Evolutionary conservation across 495 filamentous ascomycete species (phyloP), one percentile per base, ranked within the genome.

Genomic region (Parathielavia appendiculata): DNA sequence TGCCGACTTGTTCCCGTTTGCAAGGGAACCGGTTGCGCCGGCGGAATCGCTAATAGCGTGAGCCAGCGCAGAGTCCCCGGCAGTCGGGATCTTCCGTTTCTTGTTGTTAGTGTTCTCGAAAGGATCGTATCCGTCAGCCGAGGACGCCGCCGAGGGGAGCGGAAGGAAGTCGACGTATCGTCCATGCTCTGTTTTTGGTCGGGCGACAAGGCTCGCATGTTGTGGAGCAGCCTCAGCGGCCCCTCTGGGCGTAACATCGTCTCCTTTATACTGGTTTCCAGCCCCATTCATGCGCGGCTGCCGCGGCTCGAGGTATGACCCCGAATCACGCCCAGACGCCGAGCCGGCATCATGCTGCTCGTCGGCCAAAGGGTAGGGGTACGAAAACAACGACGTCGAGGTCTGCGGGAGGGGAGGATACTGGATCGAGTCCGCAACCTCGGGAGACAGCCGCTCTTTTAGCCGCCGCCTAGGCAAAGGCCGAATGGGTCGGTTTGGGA

Each of bases 21-120:
- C 61, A 54, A 65, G 63, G 26, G 67, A 54, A 6, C 63, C 56
- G 22, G 63, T 59, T 23, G 60, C 50, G 16, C 50, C n/a, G 13
- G 20, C 40, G 20, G 89, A 70, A 47, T 80, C 78, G 52, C 64
- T 73, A n/a, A 69, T 58, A 12, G 71, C 59, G 56, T 90, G 86
- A 48, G 76, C 75, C 32, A 77, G 56, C 39, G 66, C 72, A 5
- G 82, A 74, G 51, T 83, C 86, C 5, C 86, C 88, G n/a, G 89
- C 86, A 0, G 88, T 89, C 5, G 95, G 95, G 32, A 97, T 97
- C 73, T 99, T 99, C 57, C 95, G 83, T 71, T 99, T 98, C 73
- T 99, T 99, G 70, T 99, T 97, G 69, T 96, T 97, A 51, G 90
- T 96, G 64, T 99, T 97, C 69, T 99, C 93, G 65, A 96, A 95